Evolutionary conservation across 2,329 filamentous ascomycete species (phyloP).

Genomic region (Juglanconis oblonga): DNA sequence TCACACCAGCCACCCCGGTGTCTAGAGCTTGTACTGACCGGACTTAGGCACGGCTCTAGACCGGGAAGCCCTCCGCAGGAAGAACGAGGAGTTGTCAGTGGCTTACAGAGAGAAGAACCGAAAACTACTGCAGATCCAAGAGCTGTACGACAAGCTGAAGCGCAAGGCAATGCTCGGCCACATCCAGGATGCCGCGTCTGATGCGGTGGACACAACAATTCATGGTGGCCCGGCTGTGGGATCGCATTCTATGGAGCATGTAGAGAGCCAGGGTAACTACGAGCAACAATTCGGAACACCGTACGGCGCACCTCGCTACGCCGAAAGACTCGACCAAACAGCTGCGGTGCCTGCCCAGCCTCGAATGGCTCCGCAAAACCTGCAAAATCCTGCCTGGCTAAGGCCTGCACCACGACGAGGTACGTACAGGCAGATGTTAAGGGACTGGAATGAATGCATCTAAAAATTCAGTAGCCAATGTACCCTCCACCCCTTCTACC

Average conservation of each 20-base stretch:
- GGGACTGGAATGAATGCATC: not conserved
- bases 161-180: conserved; percentile 52
- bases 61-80: conserved; percentile 61
- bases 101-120: conserved; percentile 68
- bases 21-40: conserved; percentile 12
- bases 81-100: conserved; percentile 68
- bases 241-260: not conserved
- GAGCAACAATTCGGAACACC: conserved; percentile 13
- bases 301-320: not conserved
- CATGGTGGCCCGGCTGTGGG: conserved; percentile 26
- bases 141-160: conserved; percentile 60
- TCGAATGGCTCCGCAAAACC: not conserved
- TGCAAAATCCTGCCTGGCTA: conserved; percentile 12
- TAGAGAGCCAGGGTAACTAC: not conserved
- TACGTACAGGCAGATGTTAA: conserved; percentile 2
- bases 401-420: conserved; percentile 17
- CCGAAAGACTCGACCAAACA: not conserved
- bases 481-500: conserved; percentile 32
- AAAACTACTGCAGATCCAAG: conserved; percentile 66
- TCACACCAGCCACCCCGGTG: too few relatives aligned
- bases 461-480: conserved; percentile 21
- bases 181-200: conserved; percentile 52
- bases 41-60: conserved; percentile 53
- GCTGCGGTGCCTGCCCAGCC: not conserved
- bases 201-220: conserved; percentile 43